A percentile compares a stretch with the other conserved stretches of the same genome.
Evolutionary conservation across 805 yeast species (phyloP).

Genomic region (Millerozyma acaciae): DNA sequence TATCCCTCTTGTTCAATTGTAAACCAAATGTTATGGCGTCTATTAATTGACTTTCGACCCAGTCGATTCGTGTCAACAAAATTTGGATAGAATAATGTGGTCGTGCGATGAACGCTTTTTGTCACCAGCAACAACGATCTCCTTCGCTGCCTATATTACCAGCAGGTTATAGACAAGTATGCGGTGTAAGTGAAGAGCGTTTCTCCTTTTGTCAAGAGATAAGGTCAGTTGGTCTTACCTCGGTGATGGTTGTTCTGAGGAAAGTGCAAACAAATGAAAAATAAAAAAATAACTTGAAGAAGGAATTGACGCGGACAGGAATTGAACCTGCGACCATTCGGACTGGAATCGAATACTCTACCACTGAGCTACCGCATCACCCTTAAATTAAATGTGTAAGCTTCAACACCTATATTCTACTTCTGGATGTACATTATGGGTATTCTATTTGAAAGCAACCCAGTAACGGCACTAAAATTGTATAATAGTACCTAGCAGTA

Average conservation of each 20-base stretch:
- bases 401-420: too few species aligned
- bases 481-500: too few species aligned
- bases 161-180: background rate
- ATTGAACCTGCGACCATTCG: conserved; percentile 86
- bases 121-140: too few species aligned
- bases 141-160: too few species aligned
- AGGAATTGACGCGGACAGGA: conserved; percentile 62
- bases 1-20: too few species aligned
- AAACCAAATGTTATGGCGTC: too few species aligned
- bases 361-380: conserved; percentile 39
- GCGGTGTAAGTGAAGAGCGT: background rate
- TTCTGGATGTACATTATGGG: too few species aligned
- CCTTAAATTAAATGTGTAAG: conserved; percentile 9
- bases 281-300: conserved; percentile 3
- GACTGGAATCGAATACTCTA: conserved; percentile 47
- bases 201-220: background rate
- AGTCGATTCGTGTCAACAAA: conserved; percentile 7
- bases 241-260: background rate
- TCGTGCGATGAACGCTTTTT: background rate
- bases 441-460: too few species aligned
- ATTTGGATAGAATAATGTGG: conserved; percentile 1
- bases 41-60: conserved; percentile 1
- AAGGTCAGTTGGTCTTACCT: background rate
- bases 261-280: background rate
- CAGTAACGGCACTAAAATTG: too few species aligned